Conservation (phyloP, 345 rosid genomes). For the Brassica cretica region DNA sequence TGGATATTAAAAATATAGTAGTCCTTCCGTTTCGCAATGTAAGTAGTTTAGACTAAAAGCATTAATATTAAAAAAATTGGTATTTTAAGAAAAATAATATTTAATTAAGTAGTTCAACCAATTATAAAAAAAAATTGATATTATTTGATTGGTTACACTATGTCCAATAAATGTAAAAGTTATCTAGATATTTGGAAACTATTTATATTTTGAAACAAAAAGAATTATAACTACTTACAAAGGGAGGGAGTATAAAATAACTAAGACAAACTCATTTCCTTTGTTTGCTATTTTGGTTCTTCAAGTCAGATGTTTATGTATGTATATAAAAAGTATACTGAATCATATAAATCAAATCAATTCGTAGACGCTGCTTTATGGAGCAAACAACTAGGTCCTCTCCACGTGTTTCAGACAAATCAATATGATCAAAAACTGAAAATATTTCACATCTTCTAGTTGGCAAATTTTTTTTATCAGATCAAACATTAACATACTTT, state of each 20-base stretch:
- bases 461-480: conserved; percentile 4
- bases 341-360: background rate
- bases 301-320: background rate
- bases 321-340: background rate
- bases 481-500: background rate
- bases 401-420: background rate
- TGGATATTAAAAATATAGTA: background rate
- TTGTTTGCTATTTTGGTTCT: background rate
- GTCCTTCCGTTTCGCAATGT: too few relatives aligned
- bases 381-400: background rate
- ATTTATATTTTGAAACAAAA: too few relatives aligned
- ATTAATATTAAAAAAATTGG: too few relatives aligned
- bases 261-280: background rate
- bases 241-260: background rate
- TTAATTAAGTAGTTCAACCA: too few relatives aligned
- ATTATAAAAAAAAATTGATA: too few relatives aligned
- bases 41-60: too few relatives aligned
- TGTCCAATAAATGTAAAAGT: too few relatives aligned
- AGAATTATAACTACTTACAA: too few relatives aligned
- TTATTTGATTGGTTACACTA: too few relatives aligned
- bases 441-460: background rate
- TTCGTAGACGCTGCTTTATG: background rate
- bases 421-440: background rate
- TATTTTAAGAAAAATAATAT: too few relatives aligned
- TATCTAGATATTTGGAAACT: too few relatives aligned